These are phyloP conservation scores for Aspergillaceae sp. DNA, from an alignment of 2,329 filamentous ascomycete species.

Conservation along the genomic window DNA sequence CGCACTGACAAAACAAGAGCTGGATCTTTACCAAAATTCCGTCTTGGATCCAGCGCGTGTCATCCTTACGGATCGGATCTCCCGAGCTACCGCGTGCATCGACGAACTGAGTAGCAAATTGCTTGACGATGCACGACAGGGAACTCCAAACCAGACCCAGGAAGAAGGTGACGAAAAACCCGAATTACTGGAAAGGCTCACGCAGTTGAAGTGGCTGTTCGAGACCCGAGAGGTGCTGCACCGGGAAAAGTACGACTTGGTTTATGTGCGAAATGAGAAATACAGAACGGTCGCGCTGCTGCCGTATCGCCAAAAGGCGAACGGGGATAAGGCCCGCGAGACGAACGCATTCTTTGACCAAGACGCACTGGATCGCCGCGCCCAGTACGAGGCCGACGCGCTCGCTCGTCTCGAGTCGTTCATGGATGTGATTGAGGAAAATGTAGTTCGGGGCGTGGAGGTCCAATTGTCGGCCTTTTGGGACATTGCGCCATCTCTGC, in stretches of 20 bases:
- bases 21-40: slow-evolving; percentile 72
- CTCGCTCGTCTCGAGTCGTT: slow-evolving; percentile 68
- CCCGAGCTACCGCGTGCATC: slow-evolving; percentile 66
- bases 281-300: slow-evolving; percentile 77
- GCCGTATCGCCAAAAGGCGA: slow-evolving; percentile 66
- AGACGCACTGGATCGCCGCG: slow-evolving; percentile 64
- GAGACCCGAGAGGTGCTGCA: slow-evolving; percentile 85
- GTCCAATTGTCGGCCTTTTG: slow-evolving; percentile 90
- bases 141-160: slow-evolving; percentile 73
- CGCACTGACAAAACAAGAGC: slow-evolving; percentile 67
- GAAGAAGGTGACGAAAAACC: slow-evolving; percentile 94
- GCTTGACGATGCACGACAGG: slow-evolving; percentile 59
- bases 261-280: slow-evolving; percentile 75
- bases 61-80: slow-evolving; percentile 66
- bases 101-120: slow-evolving; percentile 64
- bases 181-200: slow-evolving; percentile 87
- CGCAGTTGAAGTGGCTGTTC: slow-evolving; percentile 92
- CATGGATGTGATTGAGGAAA: slow-evolving; percentile 68
- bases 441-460: slow-evolving; percentile 80
- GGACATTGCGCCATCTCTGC: slow-evolving; percentile 85
- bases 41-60: slow-evolving; percentile 80
- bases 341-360: slow-evolving; percentile 74
- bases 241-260: slow-evolving; percentile 73
- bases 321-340: slow-evolving; percentile 68
- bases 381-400: slow-evolving; percentile 62